Evolutionary conservation across 1,284 basidiomycete genomes (phyloP).

Genomic region (Boletus holoroseus): DNA sequence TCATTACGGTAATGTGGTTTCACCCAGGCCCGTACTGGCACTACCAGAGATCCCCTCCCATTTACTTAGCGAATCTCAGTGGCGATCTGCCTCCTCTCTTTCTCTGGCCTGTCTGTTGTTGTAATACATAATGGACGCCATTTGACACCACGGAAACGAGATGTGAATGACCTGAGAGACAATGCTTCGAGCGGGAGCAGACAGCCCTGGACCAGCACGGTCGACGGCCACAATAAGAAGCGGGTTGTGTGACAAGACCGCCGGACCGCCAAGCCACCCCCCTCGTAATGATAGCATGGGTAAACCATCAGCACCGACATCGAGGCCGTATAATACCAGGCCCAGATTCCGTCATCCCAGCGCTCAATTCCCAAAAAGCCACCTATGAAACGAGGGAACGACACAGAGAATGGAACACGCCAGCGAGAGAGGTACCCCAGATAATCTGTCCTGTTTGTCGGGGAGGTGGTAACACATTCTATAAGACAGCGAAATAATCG

Average conservation of each 20-base stretch:
- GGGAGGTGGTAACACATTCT: not conserved
- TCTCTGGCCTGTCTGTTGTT: not conserved
- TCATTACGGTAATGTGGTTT: constrained; percentile 29
- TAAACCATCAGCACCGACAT: constrained; percentile 3
- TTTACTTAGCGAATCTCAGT: constrained; percentile 23
- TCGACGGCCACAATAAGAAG: constrained; percentile 12
- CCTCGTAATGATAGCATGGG: constrained; percentile 27
- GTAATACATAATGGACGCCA: constrained; percentile 16
- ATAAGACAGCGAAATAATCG: constrained; percentile 9
- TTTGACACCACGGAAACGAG: constrained; percentile 2
- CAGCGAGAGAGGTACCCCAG: constrained; percentile 15
- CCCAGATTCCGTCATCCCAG: constrained; percentile 2
- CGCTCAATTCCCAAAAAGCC: not conserved
- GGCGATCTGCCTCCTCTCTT: constrained; percentile 16
- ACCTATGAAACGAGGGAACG: constrained; percentile 2
- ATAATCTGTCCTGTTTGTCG: constrained; percentile 7
- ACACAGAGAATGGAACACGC: constrained; percentile 21
- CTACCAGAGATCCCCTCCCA: constrained; percentile 11
- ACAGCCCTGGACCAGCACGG: constrained; percentile 14
- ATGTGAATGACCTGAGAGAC: constrained; percentile 1
- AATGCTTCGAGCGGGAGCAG: constrained; percentile 1
- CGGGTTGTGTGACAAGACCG: constrained; percentile 11
- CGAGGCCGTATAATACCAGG: no score
- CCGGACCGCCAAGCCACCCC: constrained; percentile 17
- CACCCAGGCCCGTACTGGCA: constrained; percentile 19